Conservation (phyloP, 495 filamentous ascomycete genomes). For the Hypoxylon lenormandii region DNA sequence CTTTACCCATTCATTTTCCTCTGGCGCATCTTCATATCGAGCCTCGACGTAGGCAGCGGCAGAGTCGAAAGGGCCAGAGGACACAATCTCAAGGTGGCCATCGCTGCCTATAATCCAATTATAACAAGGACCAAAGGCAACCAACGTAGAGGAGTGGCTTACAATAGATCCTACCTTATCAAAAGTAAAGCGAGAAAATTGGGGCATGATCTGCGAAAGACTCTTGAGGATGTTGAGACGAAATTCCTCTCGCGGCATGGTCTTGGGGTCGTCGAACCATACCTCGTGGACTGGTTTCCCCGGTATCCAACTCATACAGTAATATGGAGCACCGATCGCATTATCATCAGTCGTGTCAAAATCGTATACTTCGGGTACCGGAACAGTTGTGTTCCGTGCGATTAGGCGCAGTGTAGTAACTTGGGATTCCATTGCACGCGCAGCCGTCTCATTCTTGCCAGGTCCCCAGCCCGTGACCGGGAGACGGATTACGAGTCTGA, state of each 20-base stretch:
- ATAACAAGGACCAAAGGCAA: constrained; percentile 16
- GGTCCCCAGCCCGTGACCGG: constrained; percentile 37
- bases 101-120: not conserved
- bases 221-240: constrained; percentile 22
- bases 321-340: constrained; percentile 42
- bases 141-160: not conserved
- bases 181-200: constrained; percentile 23
- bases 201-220: constrained; percentile 22
- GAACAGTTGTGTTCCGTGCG: constrained; percentile 32
- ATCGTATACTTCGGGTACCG: constrained; percentile 44
- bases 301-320: constrained; percentile 45
- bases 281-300: constrained; percentile 19
- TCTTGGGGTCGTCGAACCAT: constrained; percentile 23
- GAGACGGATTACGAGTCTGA: constrained; percentile 47
- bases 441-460: constrained; percentile 37
- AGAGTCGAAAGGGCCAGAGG: constrained; percentile 33
- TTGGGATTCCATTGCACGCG: constrained; percentile 43
- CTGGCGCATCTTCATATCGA: not conserved
- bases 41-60: not conserved
- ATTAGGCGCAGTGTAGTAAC: constrained; percentile 47
- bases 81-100: constrained; percentile 5
- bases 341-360: constrained; percentile 42
- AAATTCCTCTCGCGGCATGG: constrained; percentile 1
- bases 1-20: not conserved
- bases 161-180: constrained; percentile 24